Evolutionary conservation across 768 basidiomycete genomes (phyloP), one percentile per base, ranked within the genome.

Genomic region (Hemileccinum impolitum): DNA sequence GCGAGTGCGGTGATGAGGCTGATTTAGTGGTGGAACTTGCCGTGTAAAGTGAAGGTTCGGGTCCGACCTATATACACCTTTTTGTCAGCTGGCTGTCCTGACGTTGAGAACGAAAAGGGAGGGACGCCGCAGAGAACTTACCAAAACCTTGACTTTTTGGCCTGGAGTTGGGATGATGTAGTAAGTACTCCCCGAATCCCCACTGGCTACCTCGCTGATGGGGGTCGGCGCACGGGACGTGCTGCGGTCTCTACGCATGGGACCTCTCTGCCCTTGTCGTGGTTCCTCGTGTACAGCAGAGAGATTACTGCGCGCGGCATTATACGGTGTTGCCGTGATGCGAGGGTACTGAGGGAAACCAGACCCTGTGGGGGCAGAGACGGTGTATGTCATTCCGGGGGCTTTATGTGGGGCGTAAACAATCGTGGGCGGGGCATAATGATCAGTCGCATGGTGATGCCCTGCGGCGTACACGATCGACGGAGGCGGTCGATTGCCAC

Each of bases 91-190:
- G 56, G 55, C 53, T 52, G 55, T 45, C 46, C 52, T 23, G 43
- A 46, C 15, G 42, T 40, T 48, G 54, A 51, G 47, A 56, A 48
- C 35, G 43, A 41, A 45, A 7, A n/a, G 3, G 37, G 49, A 19
- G 34, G 28, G 44, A 44, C 49, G 36, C 45, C 43, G 59, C 21
- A 21, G 30, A 17, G 5, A 12, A 77, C 87, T 75, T 68, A 87
- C 87, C 58, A 88, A 75, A 53, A 86, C 76, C 63, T 83, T 85
- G 48, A 87, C 78, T 58, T 87, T 89, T 61, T 86, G 84, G n/a
- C 84, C 82, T 11, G 79, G 77, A 11, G 77, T 74, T 4, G 85
- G 85, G 35, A 86, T 74, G 54, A 87, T 79, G 61, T 87, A 88
- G 71, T 87, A 89, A 3, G 86, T 88, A 61, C 84, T 80, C 18